Percentiles rank a stretch among this genome's conserved stretches.
phyloP scores from a whole-genome alignment of 768 basidiomycete species.

The Sistotremastrum niveocremeum region DNA sequence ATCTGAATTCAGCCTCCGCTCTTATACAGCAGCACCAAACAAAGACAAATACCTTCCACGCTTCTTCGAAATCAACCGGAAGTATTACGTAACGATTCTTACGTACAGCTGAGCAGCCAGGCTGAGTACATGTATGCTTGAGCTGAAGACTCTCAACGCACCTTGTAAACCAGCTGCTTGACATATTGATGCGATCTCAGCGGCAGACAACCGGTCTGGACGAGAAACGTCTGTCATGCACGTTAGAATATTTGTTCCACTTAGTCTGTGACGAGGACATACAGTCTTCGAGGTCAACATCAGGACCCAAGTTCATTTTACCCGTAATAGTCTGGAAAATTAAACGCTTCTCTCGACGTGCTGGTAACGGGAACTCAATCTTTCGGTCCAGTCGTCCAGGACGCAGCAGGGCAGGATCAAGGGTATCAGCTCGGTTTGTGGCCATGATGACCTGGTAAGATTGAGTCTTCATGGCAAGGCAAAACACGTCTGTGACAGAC shows the following conservation, averaged over 20 bases:
- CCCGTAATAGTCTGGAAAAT: constrained; percentile 96
- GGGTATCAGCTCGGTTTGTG: constrained; percentile 94
- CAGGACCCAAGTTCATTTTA: constrained; percentile 97
- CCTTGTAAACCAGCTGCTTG: constrained; percentile 98
- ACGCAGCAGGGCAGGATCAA: constrained; percentile 93
- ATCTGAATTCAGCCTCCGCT: constrained; percentile 18
- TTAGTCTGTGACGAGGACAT: constrained; percentile 17
- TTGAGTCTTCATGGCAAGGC: neutral
- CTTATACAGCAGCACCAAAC: constrained; percentile 22
- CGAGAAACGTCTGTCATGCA: constrained; percentile 74
- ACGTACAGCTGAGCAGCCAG: constrained; percentile 56
- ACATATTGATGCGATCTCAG: constrained; percentile 89
- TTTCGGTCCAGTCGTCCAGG: constrained; percentile 97
- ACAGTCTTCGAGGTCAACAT: constrained; percentile 99
- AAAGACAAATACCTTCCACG: constrained; percentile 82
- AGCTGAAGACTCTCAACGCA: constrained; percentile 13
- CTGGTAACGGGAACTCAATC: constrained; percentile 95
- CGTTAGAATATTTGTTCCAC: neutral
- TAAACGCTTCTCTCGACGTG: constrained; percentile 85
- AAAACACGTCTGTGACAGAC: constrained; percentile 26
- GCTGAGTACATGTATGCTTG: neutral
- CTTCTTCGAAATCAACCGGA: constrained; percentile 96
- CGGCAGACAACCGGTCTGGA: constrained; percentile 89
- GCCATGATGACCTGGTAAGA: constrained; percentile 89
- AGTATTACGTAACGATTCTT: constrained; percentile 98